A percentile compares a stretch with the other conserved stretches of the same genome.
Evolutionary conservation across 208 protist genomes (phyloP).

Genomic region (Strigomonas culicis): DNA sequence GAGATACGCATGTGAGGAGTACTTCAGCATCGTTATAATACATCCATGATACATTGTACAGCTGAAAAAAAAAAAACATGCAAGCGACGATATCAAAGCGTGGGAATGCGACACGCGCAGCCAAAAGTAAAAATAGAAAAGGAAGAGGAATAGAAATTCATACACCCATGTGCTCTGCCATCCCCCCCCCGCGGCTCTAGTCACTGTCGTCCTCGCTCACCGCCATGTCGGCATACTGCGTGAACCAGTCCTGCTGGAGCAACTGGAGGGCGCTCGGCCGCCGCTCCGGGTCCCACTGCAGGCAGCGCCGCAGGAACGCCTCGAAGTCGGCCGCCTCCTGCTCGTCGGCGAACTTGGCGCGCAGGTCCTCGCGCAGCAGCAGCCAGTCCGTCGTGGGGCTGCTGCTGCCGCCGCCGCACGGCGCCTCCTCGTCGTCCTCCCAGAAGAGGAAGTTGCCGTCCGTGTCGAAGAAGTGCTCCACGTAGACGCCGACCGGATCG

Average conservation of each 20-base stretch:
- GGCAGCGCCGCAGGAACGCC: slow-evolving; percentile 30
- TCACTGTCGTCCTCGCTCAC: too few relatives aligned
- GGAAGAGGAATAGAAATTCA: too few relatives aligned
- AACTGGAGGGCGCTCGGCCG: slow-evolving; percentile 33
- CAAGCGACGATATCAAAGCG: too few relatives aligned
- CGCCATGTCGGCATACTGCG: too few relatives aligned
- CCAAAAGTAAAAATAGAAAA: too few relatives aligned
- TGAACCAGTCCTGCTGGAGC: slow-evolving; percentile 37
- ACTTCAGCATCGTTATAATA: too few relatives aligned
- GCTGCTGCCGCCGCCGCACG: slow-evolving; percentile 25
- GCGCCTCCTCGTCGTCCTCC: slow-evolving; percentile 23
- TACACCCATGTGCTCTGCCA: too few relatives aligned
- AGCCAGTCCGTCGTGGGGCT: slow-evolving; percentile 33
- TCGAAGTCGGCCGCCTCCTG: slow-evolving; percentile 40
- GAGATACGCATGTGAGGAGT: too few relatives aligned
- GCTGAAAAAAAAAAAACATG: too few relatives aligned
- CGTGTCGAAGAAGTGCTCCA: slow-evolving; percentile 48
- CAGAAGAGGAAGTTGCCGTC: slow-evolving; percentile 39
- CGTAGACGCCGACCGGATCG: slow-evolving; percentile 33
- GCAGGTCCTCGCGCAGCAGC: slow-evolving; percentile 26
- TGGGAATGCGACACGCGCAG: too few relatives aligned
- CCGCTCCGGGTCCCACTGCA: slow-evolving; percentile 51
- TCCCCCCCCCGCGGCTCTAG: too few relatives aligned
- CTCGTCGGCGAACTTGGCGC: slow-evolving; percentile 18
- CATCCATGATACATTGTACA: too few relatives aligned